Evolutionary conservation across 805 yeast genomes (phyloP).

Genomic region (Schwanniomyces sp.): DNA sequence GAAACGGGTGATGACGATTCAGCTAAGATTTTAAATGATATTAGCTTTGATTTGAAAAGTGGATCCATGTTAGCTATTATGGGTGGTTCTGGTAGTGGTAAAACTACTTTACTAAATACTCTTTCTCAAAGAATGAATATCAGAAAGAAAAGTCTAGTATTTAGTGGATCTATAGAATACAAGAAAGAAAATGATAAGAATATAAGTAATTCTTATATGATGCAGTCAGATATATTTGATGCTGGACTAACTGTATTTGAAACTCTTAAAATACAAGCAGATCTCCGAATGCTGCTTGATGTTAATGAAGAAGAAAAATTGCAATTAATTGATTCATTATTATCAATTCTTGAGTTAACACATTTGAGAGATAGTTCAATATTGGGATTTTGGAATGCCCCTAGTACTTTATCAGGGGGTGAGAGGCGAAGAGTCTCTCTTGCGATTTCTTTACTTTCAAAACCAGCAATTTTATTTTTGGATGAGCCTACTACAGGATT

Average conservation of each 20-base stretch:
- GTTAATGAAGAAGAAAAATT: slow-evolving; percentile 44
- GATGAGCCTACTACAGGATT: slow-evolving; percentile 91
- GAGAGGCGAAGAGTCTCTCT: slow-evolving; percentile 76
- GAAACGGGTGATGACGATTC: not conserved
- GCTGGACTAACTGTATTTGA: slow-evolving; percentile 75
- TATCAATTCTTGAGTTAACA: slow-evolving; percentile 63
- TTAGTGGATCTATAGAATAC: slow-evolving; percentile 44
- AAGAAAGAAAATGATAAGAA: slow-evolving; percentile 8
- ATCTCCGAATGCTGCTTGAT: slow-evolving; percentile 56
- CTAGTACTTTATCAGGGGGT: slow-evolving; percentile 76
- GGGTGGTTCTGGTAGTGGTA: slow-evolving; percentile 89
- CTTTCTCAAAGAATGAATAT: slow-evolving; percentile 52
- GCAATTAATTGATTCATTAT: slow-evolving; percentile 56
- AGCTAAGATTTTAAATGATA: slow-evolving; percentile 30
- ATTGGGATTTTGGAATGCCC: slow-evolving; percentile 42
- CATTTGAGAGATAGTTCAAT: slow-evolving; percentile 63
- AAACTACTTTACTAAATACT: slow-evolving; percentile 74
- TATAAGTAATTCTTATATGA: slow-evolving; percentile 57
- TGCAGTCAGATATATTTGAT: slow-evolving; percentile 72
- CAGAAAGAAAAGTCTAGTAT: slow-evolving; percentile 37
- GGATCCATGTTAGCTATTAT: slow-evolving; percentile 75
- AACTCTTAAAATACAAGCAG: slow-evolving; percentile 69
- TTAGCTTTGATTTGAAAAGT: slow-evolving; percentile 58
- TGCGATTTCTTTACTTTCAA: slow-evolving; percentile 73
- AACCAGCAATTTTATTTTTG: slow-evolving; percentile 72